Percentiles rank a stretch among this genome's conserved stretches.
Evolutionary conservation across 2,329 filamentous ascomycete species (phyloP).

Genomic region (Phialophora verrucosa): DNA sequence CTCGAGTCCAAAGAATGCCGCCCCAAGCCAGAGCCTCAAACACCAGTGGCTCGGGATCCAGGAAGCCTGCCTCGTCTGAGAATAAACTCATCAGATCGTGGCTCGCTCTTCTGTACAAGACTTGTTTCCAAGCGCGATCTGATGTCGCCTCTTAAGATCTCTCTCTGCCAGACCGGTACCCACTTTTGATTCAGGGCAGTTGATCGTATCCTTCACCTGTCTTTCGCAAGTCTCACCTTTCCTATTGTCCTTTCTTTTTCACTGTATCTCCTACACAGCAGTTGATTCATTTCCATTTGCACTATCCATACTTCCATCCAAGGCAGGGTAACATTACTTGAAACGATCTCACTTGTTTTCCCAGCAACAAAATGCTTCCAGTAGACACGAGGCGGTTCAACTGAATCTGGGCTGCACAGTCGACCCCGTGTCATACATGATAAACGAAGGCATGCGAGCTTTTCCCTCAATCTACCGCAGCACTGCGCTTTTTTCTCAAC

Average conservation of each 20-base stretch:
- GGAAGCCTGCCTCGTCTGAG: conserved; percentile 19
- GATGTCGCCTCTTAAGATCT: background rate
- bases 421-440: background rate
- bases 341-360: conserved; percentile 13
- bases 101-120: background rate
- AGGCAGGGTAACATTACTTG: background rate
- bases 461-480: background rate
- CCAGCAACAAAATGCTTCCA: conserved; percentile 2
- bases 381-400: background rate
- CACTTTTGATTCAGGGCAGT: background rate
- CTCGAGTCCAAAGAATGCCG: conserved; percentile 17
- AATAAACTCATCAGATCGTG: conserved; percentile 2
- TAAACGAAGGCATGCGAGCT: conserved; percentile 8
- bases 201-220: conserved; percentile 6
- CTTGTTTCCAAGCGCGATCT: conserved; percentile 1
- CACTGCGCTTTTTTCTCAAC: background rate
- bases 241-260: conserved; percentile 15
- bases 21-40: conserved; percentile 21
- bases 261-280: background rate
- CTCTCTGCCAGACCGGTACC: conserved; percentile 10
- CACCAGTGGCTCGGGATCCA: conserved; percentile 2
- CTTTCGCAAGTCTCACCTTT: conserved; percentile 8
- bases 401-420: background rate
- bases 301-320: background rate
- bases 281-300: background rate